Conservation (phyloP, 495 filamentous ascomycete genomes). For the Hypoxylon fuscum region DNA sequence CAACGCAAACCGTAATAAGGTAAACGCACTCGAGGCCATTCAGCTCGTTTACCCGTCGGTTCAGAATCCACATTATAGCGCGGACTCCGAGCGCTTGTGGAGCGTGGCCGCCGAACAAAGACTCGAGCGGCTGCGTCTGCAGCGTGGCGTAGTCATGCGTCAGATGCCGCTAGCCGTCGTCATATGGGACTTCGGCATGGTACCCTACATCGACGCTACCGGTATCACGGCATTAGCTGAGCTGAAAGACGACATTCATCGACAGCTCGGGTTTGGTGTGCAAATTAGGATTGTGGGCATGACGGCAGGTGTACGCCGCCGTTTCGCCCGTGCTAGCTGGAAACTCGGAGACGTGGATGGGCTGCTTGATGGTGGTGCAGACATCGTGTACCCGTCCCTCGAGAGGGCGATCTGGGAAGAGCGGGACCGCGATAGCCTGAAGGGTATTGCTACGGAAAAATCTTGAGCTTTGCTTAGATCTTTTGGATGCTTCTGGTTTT, state of each 20-base stretch:
- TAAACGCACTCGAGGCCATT: slow-evolving; percentile 51
- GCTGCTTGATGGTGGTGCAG: slow-evolving; percentile 25
- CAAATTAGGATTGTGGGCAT: slow-evolving; percentile 47
- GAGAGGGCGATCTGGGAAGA: slow-evolving; percentile 45
- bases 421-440: slow-evolving; percentile 36
- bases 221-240: slow-evolving; percentile 45
- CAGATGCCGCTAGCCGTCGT: slow-evolving; percentile 42
- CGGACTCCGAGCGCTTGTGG: slow-evolving; percentile 55
- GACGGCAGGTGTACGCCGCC: slow-evolving; percentile 29
- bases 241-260: slow-evolving; percentile 42
- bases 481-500: not conserved
- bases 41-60: slow-evolving; percentile 48
- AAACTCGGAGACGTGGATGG: slow-evolving; percentile 41
- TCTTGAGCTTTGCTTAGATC: slow-evolving; percentile 1
- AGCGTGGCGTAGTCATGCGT: slow-evolving; percentile 31
- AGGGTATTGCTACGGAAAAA: slow-evolving; percentile 42
- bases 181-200: slow-evolving; percentile 44
- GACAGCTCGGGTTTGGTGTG: slow-evolving; percentile 38
- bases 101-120: slow-evolving; percentile 51
- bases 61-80: slow-evolving; percentile 45
- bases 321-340: slow-evolving; percentile 46
- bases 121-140: slow-evolving; percentile 43
- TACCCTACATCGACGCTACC: slow-evolving; percentile 45
- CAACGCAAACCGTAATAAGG: slow-evolving; percentile 58
- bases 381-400: slow-evolving; percentile 41